Evolutionary conservation across 495 filamentous ascomycete genomes (phyloP), one percentile per base, ranked within the genome.

Genomic region (Xylaria acuta): DNA sequence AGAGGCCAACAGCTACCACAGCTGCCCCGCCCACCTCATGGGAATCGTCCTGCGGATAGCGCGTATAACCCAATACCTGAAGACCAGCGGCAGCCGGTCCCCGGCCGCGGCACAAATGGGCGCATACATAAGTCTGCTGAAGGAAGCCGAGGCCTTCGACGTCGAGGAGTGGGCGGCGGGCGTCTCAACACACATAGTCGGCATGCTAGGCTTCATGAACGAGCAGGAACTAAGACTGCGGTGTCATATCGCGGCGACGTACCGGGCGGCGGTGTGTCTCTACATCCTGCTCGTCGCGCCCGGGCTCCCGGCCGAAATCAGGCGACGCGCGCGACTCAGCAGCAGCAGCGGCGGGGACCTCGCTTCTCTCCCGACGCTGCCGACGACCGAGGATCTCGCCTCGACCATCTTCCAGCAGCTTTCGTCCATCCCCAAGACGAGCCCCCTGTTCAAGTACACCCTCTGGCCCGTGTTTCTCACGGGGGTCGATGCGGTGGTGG

Each of bases 401-500:
- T 72, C 70, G 0, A 85, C 88, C 30, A 79, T 88, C 4, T 71
- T 88, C 0, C 69, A 77, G 0, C 72, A 86, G 56, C 79, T 90
- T 30, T 78, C 81, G 14, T 77, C 73, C 22, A 75, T 91, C 40
- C 80, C 83, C n/a, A 75, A 82, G 22, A 78, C 87, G 5, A 79
- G 83, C 5, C 74, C 81, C 0, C 72, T 86, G 20, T 84, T 89
- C 75, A 91, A 90, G 64, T 89, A 84, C 22, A 84, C 86, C 0
- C 80, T 88, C 0, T 90, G 88, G 88, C 87, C 88, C 0, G 86
- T 88, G 1, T 88, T 89, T 56, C 79, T 90, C 47, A 86, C 85
- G 0, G 88, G 87, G 1, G 77, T 89, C 5, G 87, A 89, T 43
- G 80, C 82, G 6, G 75, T 81, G 54, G 76, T 81, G 11, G 49